Percentiles rank a stretch among this genome's conserved stretches.
These are phyloP conservation scores for Plasmodium knowlesi DNA, from an alignment of 169 alveolate genomes.

Conservation along the genomic window DNA sequence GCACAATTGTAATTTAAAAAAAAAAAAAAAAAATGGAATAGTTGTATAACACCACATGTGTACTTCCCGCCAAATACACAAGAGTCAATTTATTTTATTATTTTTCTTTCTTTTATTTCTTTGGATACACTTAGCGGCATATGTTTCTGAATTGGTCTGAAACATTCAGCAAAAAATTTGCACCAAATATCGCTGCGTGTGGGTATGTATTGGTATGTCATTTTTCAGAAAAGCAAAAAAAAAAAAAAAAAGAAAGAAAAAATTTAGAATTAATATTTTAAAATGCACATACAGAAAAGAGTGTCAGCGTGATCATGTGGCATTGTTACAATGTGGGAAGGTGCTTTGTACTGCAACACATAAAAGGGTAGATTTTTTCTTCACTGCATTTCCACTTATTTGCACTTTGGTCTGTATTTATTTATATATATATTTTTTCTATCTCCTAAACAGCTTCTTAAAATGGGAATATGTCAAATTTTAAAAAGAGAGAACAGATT, in stretches of 20 bases:
- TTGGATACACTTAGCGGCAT: not conserved
- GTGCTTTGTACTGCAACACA: not conserved
- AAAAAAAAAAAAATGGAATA: constrained; percentile 5
- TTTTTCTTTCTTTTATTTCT: not conserved
- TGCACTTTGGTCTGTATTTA: not conserved
- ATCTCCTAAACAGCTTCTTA: not conserved
- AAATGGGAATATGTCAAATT: not conserved
- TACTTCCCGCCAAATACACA: not conserved
- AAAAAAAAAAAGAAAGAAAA: not conserved
- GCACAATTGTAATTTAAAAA: constrained; percentile 40
- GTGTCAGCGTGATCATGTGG: not conserved
- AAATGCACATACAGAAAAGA: not conserved
- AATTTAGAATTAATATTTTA: constrained; percentile 14
- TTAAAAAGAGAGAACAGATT: not conserved
- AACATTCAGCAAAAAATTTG: not conserved
- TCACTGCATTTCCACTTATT: not conserved
- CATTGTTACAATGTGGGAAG: not conserved
- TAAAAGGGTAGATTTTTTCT: not conserved
- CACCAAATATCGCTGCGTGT: not conserved
- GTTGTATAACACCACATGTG: not conserved
- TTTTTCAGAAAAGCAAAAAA: constrained; percentile 4
- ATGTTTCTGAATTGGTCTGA: constrained; percentile 15
- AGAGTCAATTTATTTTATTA: not conserved
- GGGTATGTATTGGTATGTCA: not conserved
- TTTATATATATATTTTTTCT: not conserved